Evolutionary conservation across 768 basidiomycete genomes (phyloP).

Genomic region (Hirschioporus abietinus): DNA sequence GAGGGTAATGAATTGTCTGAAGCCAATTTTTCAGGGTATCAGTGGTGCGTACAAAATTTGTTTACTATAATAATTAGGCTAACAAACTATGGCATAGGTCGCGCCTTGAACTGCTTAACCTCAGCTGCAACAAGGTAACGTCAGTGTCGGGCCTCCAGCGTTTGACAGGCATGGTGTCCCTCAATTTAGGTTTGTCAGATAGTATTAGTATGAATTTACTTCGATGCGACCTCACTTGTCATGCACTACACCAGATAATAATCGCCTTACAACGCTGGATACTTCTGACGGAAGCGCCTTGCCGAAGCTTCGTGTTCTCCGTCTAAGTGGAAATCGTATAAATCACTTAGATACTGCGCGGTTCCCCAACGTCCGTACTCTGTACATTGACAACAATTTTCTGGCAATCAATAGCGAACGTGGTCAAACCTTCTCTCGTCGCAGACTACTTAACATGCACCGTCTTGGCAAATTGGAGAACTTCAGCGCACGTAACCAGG

Average conservation of each 20-base stretch:
- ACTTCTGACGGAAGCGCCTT: constrained; percentile 41
- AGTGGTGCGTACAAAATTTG: constrained; percentile 50
- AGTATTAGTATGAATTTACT: background rate
- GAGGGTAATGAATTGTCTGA: constrained; percentile 64
- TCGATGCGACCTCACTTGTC: background rate
- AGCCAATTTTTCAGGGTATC: constrained; percentile 54
- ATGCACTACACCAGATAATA: constrained; percentile 55
- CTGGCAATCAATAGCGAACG: constrained; percentile 44
- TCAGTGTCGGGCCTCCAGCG: constrained; percentile 54
- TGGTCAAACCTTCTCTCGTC: background rate
- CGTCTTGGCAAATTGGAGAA: constrained; percentile 76
- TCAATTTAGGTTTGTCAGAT: constrained; percentile 86
- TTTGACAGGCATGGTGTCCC: constrained; percentile 56
- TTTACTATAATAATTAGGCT: background rate
- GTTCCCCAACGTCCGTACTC: constrained; percentile 73
- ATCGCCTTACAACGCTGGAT: constrained; percentile 53
- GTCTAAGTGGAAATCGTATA: constrained; percentile 79
- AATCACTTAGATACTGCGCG: constrained; percentile 51
- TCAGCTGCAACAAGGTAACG: constrained; percentile 70
- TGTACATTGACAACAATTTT: constrained; percentile 87
- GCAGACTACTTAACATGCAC: constrained; percentile 25
- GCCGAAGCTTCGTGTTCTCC: constrained; percentile 74
- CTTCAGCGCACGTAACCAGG: constrained; percentile 87
- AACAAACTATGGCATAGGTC: constrained; percentile 23
- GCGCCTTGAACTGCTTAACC: constrained; percentile 73